Conservation (phyloP, 257 asterid species). For the Lithospermum erythrorhizon region DNA sequence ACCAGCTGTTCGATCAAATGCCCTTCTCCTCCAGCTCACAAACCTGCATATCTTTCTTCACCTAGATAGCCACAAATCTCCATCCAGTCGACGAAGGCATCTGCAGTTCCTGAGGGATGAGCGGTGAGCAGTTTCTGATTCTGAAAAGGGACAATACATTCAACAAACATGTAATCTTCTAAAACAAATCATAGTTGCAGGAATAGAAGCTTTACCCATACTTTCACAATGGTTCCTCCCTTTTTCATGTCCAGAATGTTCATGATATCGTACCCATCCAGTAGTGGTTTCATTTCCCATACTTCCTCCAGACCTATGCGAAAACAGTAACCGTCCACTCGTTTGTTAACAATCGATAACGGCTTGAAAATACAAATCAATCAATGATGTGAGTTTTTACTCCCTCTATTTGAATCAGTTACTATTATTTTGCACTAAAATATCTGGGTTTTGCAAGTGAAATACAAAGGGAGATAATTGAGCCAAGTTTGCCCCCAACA, state of each 20-base stretch:
- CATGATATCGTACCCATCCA: conserved; percentile 73
- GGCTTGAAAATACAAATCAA: no score
- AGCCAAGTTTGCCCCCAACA: no score
- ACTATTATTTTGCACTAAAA: no score
- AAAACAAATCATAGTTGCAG: neutral
- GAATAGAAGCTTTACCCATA: conserved; percentile 48
- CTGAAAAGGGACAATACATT: conserved; percentile 21
- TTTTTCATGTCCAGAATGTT: conserved; percentile 41
- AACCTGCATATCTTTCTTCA: no score
- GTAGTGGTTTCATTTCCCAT: conserved; percentile 67
- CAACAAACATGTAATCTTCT: neutral
- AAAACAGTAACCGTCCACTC: neutral
- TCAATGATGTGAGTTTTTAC: no score
- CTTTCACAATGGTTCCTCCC: conserved; percentile 67
- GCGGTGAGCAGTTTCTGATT: conserved; percentile 58
- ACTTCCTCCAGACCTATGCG: conserved; percentile 60
- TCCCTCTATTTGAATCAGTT: no score
- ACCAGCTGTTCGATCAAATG: no score
- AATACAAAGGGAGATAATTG: no score
- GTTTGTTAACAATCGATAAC: no score
- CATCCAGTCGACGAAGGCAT: conserved; percentile 72
- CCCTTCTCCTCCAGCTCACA: no score
- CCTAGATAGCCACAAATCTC: no score
- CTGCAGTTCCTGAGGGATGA: conserved; percentile 56
- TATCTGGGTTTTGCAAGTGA: no score